These are phyloP conservation scores for Nicotiana otophora DNA, from an alignment of 257 asterid species.

Conservation along the genomic window DNA sequence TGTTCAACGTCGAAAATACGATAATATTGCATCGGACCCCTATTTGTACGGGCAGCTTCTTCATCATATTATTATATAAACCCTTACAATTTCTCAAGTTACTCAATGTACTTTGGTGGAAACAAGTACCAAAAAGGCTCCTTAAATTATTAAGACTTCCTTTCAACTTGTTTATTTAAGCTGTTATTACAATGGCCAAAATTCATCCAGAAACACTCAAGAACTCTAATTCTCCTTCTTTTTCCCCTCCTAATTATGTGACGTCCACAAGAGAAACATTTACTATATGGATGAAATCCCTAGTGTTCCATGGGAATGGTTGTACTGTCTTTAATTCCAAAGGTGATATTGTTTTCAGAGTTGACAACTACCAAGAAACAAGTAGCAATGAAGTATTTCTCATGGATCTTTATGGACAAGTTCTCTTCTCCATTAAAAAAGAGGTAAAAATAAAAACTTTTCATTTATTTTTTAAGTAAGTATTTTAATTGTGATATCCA, in stretches of 20 bases:
- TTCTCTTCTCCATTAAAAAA: constrained; percentile 52
- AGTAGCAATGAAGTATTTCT: constrained; percentile 49
- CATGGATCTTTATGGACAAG: constrained; percentile 62
- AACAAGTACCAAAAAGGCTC: neutral
- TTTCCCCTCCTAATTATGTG: constrained; percentile 6
- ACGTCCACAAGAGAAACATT: neutral
- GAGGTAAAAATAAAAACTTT: constrained; percentile 31
- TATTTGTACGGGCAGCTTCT: neutral
- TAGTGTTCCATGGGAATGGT: neutral
- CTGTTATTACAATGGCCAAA: constrained; percentile 39
- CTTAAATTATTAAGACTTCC: neutral
- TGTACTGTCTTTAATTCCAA: constrained; percentile 1
- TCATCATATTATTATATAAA: neutral
- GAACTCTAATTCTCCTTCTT: neutral
- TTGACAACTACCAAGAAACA: constrained; percentile 24
- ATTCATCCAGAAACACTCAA: constrained; percentile 34
- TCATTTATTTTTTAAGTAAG: neutral
- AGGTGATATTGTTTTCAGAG: constrained; percentile 1
- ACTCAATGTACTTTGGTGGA: neutral
- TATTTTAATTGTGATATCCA: no score
- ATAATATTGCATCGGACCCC: no score
- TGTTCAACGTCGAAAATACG: no score
- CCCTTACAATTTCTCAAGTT: neutral
- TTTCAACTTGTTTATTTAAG: neutral
- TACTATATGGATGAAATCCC: constrained; percentile 4